These are phyloP conservation scores for Stentor coeruleus DNA, from an alignment of 73 alveolate species.

Conservation along the genomic window DNA sequence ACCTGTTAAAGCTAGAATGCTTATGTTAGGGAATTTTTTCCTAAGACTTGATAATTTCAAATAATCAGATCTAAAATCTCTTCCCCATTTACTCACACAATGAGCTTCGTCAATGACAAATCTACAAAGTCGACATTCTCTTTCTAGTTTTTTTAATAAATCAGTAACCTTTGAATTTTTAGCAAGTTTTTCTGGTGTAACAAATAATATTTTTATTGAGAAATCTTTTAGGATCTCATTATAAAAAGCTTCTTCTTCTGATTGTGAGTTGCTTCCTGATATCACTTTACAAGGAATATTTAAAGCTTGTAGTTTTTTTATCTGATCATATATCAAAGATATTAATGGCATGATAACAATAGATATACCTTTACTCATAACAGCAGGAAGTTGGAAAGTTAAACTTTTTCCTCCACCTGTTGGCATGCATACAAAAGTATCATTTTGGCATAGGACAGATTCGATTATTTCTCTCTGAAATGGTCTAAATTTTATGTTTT, in stretches of 20 bases:
- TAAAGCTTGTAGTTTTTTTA: neutral
- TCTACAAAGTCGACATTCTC: constrained; percentile 45
- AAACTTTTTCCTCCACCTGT: constrained; percentile 94
- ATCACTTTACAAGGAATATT: neutral
- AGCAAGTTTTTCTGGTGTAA: constrained; percentile 66
- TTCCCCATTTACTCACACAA: constrained; percentile 99
- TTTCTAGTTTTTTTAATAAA: constrained; percentile 37
- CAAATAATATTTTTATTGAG: constrained; percentile 35
- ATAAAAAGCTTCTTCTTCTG: neutral
- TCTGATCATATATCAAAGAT: constrained; percentile 73
- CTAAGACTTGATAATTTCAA: constrained; percentile 69
- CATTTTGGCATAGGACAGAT: constrained; percentile 74
- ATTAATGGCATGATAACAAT: constrained; percentile 83
- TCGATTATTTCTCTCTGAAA: constrained; percentile 84
- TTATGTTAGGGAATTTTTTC: constrained; percentile 81
- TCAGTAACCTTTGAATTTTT: constrained; percentile 30
- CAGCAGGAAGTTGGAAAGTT: constrained; percentile 87
- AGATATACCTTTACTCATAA: constrained; percentile 60
- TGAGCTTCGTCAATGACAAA: constrained; percentile 99
- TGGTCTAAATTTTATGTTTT: constrained; percentile 73
- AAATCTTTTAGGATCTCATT: neutral
- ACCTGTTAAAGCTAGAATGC: constrained; percentile 96
- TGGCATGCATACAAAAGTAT: constrained; percentile 93
- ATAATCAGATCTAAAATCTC: constrained; percentile 97
- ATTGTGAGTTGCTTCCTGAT: neutral